Conservation (phyloP, 2,329 filamentous ascomycete species). For the Clonostachys rhizophaga region DNA sequence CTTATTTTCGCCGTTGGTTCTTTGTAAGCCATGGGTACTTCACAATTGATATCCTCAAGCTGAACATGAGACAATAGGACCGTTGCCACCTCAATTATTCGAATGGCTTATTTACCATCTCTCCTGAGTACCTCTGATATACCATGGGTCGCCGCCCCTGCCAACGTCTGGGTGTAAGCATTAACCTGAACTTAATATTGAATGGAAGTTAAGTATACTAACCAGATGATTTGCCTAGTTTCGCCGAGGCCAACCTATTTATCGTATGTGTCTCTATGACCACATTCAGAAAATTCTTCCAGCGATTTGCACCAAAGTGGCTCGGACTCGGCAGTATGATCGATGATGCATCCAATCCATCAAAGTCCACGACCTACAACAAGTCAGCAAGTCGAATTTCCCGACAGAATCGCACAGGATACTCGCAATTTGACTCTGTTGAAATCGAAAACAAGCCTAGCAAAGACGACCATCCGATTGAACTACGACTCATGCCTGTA, state of each 20-base stretch:
- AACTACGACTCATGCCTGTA: no score
- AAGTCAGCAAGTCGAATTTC: no score
- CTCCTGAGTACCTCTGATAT: constrained; percentile 3
- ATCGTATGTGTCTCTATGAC: constrained; percentile 33
- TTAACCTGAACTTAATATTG: no score
- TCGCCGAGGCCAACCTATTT: constrained; percentile 28
- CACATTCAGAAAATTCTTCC: constrained; percentile 32
- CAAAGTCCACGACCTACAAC: no score
- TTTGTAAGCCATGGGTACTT: constrained; percentile 8
- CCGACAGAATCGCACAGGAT: no score
- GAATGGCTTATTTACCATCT: constrained; percentile 18
- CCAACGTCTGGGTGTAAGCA: constrained; percentile 9
- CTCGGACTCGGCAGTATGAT: no score
- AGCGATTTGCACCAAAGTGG: no score
- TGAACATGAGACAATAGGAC: constrained; percentile 13
- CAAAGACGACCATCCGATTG: no score
- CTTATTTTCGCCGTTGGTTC: constrained; percentile 38
- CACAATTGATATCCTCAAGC: background rate
- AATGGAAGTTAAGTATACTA: no score
- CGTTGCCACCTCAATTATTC: constrained; percentile 22
- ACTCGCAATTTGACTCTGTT: no score
- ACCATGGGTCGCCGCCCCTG: constrained; percentile 8
- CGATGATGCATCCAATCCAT: no score
- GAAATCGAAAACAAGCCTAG: no score
- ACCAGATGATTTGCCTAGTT: background rate